Evolutionary conservation across 805 yeast genomes (phyloP).

Genomic region (Yamadazyma ubonensis): DNA sequence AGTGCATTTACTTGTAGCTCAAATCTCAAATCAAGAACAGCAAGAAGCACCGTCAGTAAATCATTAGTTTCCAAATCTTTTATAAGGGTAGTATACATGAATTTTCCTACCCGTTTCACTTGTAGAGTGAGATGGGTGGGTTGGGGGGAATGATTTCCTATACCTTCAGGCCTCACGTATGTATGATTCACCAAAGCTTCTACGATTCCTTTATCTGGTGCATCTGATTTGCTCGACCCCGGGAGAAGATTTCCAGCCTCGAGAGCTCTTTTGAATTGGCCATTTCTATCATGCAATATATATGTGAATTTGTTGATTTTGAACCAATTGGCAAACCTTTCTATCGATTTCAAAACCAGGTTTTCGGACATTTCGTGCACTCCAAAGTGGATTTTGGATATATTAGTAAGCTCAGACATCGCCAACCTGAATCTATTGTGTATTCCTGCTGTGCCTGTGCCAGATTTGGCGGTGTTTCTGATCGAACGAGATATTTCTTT

Average conservation of each 20-base stretch:
- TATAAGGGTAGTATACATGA: slow-evolving; percentile 13
- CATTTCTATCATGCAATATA: slow-evolving; percentile 12
- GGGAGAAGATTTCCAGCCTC: too few relatives aligned
- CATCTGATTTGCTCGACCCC: too few relatives aligned
- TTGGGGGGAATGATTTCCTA: not conserved
- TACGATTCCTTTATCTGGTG: not conserved
- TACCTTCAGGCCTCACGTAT: slow-evolving; percentile 14
- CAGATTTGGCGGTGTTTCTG: not conserved
- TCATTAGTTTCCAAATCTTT: not conserved
- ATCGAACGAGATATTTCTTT: not conserved
- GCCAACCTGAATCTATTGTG: slow-evolving; percentile 3
- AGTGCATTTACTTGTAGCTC: slow-evolving; percentile 4
- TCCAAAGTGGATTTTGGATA: not conserved
- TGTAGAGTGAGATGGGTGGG: slow-evolving; percentile 13
- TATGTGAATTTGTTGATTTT: slow-evolving; percentile 13
- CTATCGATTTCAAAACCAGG: not conserved
- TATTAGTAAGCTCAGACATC: slow-evolving; percentile 3
- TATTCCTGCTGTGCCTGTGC: slow-evolving; percentile 1
- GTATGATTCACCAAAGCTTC: not conserved
- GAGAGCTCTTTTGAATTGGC: not conserved
- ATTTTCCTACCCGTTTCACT: slow-evolving; percentile 12
- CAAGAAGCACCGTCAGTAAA: slow-evolving; percentile 5
- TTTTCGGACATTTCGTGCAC: not conserved
- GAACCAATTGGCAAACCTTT: slow-evolving; percentile 12
- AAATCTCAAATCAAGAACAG: slow-evolving; percentile 13